Base-by-base conservation (phyloP, 495 filamentous ascomycete species). In the Cairneyella variabilis region DNA sequence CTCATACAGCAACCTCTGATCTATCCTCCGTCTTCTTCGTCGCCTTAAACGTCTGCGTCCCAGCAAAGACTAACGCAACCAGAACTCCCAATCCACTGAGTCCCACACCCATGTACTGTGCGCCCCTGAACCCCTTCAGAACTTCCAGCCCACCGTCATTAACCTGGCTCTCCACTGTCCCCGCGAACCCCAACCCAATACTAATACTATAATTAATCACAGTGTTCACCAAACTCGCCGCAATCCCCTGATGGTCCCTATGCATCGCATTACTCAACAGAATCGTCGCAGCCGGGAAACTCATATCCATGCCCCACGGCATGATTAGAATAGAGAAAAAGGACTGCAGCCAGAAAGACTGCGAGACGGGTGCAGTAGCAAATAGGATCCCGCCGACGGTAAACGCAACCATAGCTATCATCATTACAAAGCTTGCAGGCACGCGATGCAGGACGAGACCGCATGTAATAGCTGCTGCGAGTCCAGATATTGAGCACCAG, bases 161-260 rank as follows among this genome's bases (percentile, higher is more conserved):
- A 12, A 83, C 73, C 14, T 80, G 67, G 6, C 60, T 61, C 60
- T 89, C 79, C 4, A 86, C 73, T 0, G 80, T 86, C 0, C 82
- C 83, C 0, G 83, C 84, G 45, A 88, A 69, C 0, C 85, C 85
- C 7, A 89, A 62, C 0, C 83, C 83, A n/a, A 87, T 59, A 0
- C 76, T 79, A 49, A 89, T 84, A 39, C 70, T 76, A 54, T 88
- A 89, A 52, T 88, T 86, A 42, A 86, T 77, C 5, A 82, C 69
- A 0, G 83, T 86, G 38, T 70, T 82, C 12, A 87, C 78, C 20
- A 90, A 64, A n/a, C 71, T 77, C 0, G 79, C 81, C 3, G 78
- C 82, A 9, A 85, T 69, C 7, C 84, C 84, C 62, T 89, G 83
- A 58, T 86, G 76, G 47, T 83, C 71, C 32, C 71, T 72, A 5